Conservation (phyloP, 495 filamentous ascomycete species). For the Penicillium psychrofluorescens region DNA sequence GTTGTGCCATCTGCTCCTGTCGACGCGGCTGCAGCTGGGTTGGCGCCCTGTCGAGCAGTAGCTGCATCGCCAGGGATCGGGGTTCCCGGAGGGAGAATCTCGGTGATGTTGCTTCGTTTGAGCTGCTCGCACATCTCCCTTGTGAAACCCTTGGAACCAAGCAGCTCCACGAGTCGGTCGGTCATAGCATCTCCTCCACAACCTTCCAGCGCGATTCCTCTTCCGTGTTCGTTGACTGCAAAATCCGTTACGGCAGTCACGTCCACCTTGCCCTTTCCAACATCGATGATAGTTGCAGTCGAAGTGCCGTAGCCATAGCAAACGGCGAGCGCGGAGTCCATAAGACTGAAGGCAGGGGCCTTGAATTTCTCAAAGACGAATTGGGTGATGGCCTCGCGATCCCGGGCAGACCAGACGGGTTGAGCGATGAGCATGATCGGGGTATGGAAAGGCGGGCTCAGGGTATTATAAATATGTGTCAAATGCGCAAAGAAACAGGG, state of each 20-base stretch:
- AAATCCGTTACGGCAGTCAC: constrained; percentile 82
- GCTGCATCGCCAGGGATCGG: constrained; percentile 47
- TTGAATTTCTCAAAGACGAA: constrained; percentile 98
- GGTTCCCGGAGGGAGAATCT: constrained; percentile 68
- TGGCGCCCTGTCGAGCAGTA: constrained; percentile 43
- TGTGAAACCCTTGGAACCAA: constrained; percentile 63
- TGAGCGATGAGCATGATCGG: constrained; percentile 83
- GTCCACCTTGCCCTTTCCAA: constrained; percentile 86
- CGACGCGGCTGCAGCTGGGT: constrained; percentile 50
- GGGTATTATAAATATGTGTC: constrained; percentile 73
- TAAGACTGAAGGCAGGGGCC: constrained; percentile 77
- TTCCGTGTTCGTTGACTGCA: constrained; percentile 52
- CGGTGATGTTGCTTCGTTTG: constrained; percentile 82
- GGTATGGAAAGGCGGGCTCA: constrained; percentile 88
- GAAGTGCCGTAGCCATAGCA: constrained; percentile 74
- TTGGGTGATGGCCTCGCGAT: constrained; percentile 74
- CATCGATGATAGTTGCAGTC: constrained; percentile 77
- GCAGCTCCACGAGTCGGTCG: constrained; percentile 57
- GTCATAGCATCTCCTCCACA: constrained; percentile 91
- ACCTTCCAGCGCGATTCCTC: constrained; percentile 54
- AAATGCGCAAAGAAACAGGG: constrained; percentile 86
- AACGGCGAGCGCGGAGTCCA: constrained; percentile 77
- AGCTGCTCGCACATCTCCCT: constrained; percentile 92
- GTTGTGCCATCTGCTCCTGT: constrained; percentile 41
- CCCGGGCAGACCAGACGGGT: constrained; percentile 76